Base-by-base conservation (phyloP, 306 rosid genomes). In the Quercus ilex region DNA sequence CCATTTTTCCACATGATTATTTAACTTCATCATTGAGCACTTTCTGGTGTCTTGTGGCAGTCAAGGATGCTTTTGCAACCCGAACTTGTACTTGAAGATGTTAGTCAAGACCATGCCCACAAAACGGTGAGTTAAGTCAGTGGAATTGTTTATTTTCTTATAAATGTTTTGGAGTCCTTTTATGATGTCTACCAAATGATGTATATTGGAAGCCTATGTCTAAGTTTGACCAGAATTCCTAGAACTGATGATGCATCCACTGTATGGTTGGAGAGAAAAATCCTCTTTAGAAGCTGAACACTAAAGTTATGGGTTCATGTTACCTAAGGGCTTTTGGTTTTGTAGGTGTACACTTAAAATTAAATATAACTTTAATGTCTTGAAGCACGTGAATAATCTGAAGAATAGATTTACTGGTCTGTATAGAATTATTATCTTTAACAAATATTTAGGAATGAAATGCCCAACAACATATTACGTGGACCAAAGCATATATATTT, bases 61-160 rank as follows among this genome's bases (percentile, higher is more conserved):
- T 90, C 97, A 81, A 88, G 94, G 89, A 91, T 91, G 96, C 97
- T 91, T 75, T 81, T 95, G 86, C 99, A 87, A 72, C 92, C 98
- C 55, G 98, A 95, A 80, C 96, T 89, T 62, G 97, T 88, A 55
- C 98, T 95, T 79, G 97, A 95, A 86, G 98, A 95, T 83, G 98
- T 95, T 74, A 93, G 98, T 81, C 99, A 95, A 85, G 99, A 93
- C 82, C 99, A 90, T 86, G 99, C 99, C 10, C 96, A 86, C 75
- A 95, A 91, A 85, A 95, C 98, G 81, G 98, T 95, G 88, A 89
- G 97, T 83, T 72, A 67, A 31, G 71, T 31, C 23, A 33, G 15
- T 6, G 51, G 6, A 33, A 28, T 17, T 65, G 23, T 31, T 31
- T 31, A 19, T 41, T 53, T 70, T 65, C 55, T 70, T 41, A 20